Evolutionary conservation across 1,284 basidiomycete genomes (phyloP), one percentile per base, ranked within the genome.

Genomic region (Ganoderma meredithae): DNA sequence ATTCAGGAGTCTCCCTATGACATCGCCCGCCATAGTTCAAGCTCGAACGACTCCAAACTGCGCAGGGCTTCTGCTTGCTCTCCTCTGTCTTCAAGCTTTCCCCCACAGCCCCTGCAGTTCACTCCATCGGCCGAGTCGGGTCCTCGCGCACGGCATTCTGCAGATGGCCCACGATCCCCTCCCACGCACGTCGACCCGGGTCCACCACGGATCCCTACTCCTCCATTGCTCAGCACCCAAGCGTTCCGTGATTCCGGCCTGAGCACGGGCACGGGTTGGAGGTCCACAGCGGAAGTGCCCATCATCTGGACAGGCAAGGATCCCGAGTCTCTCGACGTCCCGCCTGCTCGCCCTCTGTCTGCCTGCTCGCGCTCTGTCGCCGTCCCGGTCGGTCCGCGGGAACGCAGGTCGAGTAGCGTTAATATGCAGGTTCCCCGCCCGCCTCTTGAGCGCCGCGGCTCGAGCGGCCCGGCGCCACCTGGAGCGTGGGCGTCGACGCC

Each of bases 171-270:
- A 25, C 53, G 60, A n/a, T 39, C 66, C 31, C 55, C 36, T 25
- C 13, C 43, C 36, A 61, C 58, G 56, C 64, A 39, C 41, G 41
- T 63, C 36, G 66, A 63, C 39, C 60, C 70, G 22, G 71, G 75
- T 61, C 64, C 67, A 36, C 72, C 72, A 31, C 72, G 74, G 44
- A 74, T 72, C 9, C 75, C 75, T 22, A 79, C 78, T 8, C 79
- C 78, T 6, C 79, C 77, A 25, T 77, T 81, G 13, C 77, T 81
- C 22, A 69, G 75, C n/a, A 73, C 80, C 33, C 76, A 73, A 12
- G 76, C 76, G 12, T 82, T 82, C 73, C 78, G 81, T 47, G 80
- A 81, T 66, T 81, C 81, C 31, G 77, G 79, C n/a, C 76, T 78
- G 59, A 78, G 79, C 31, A 77, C 76, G 5, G 73, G 71, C 66